Percentiles rank a stretch among this genome's conserved stretches.
phyloP scores from a whole-genome alignment of 2,329 filamentous ascomycete species.

The Aspergillus pseudotamarii region DNA sequence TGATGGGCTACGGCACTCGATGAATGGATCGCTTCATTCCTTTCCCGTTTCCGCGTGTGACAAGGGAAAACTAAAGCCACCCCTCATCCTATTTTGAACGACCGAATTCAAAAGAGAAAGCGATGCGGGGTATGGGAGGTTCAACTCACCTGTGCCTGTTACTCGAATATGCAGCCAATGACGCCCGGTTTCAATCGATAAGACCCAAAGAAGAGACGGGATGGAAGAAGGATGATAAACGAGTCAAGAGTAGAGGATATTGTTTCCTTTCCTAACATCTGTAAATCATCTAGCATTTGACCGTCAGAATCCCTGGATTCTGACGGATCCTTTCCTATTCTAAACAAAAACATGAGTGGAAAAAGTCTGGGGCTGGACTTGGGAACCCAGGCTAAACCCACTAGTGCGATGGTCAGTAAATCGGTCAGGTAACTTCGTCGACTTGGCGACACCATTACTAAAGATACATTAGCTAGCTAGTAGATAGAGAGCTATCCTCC shows the following conservation, averaged over 20 bases:
- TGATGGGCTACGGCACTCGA: background rate
- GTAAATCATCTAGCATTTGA: background rate
- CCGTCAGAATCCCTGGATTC: background rate
- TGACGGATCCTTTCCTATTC: background rate
- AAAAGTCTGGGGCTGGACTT: background rate
- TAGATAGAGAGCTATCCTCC: background rate
- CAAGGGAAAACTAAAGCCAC: background rate
- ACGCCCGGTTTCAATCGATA: background rate
- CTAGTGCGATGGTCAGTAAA: background rate
- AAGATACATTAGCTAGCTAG: background rate
- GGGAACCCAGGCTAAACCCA: background rate
- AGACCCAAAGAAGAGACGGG: background rate
- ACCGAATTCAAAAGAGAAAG: background rate
- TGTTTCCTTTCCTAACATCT: background rate
- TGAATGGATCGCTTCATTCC: slow-evolving; percentile 2
- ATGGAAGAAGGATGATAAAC: background rate
- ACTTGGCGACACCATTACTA: background rate
- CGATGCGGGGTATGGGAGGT: background rate
- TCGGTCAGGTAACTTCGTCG: background rate
- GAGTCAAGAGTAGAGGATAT: slow-evolving; percentile 9
- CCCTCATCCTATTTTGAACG: slow-evolving; percentile 1
- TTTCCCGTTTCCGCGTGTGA: background rate
- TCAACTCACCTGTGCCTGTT: background rate
- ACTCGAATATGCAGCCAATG: background rate
- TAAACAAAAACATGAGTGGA: background rate